Evolutionary conservation across 176 grass and related monocot species (phyloP), one percentile per base, ranked within the genome.

Genomic region (Bromus sterilis): DNA sequence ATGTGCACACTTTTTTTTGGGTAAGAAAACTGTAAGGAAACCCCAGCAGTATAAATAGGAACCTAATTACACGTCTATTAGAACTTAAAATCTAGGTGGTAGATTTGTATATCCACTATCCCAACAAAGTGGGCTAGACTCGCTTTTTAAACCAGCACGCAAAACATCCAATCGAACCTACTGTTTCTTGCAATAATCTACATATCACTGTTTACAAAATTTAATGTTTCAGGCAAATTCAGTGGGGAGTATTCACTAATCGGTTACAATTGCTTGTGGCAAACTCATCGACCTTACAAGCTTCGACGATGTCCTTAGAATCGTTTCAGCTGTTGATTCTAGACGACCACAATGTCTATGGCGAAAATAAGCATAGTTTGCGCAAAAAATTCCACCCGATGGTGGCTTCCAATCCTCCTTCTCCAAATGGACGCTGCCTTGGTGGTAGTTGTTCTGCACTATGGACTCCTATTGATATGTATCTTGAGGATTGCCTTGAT

Each of bases 401-500:
- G 75, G 55, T 88, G 86, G 18, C 78, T 83, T 87, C 78, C 76
- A 80, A 77, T 41, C 75, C 83, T 78, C 35, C 77, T 89, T 91
- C 82, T 66, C 77, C 86, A 75, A 86, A 88, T 84, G 89, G 80
- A 55, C 34, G 82, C 56, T 89, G 80, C 69, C 80, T 80, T 91
- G 88, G 84, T 39, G 80, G 78, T 79, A 91, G 86, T 78, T 84
- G 80, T 92, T 94, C 88, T 64, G 77, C 92, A 78, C 64, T 89
- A 18, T 89, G 95, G 95, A 94, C 93, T 87, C 90, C 95, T 53
- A 88, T 98, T 20, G 95, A 98, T 91, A 83, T 98, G 75, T 98
- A 94, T 87, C 90, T 98, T 74, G 95, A 98, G 76, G 95, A 98
- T 78, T 98, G 92, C 78, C 88, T 98, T 21, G 95, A 94, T 89